Conservation (phyloP, 1,139 yeast genomes). For the Protomyces inundatus region DNA sequence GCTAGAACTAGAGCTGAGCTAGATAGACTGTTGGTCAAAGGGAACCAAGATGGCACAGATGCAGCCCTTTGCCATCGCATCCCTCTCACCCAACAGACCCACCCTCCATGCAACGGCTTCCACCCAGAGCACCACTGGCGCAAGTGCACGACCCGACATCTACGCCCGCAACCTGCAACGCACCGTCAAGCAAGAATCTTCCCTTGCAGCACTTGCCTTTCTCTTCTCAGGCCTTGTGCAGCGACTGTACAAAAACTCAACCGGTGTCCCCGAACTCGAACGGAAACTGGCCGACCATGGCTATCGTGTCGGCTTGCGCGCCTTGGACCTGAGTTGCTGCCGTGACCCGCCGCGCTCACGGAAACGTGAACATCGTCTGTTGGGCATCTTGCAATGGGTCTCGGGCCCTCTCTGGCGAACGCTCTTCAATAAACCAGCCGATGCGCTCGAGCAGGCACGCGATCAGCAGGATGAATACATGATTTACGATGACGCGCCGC, state of each 20-base stretch:
- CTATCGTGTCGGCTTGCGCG: slow-evolving; percentile 58
- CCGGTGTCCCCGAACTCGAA: slow-evolving; percentile 74
- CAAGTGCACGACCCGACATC: slow-evolving; percentile 38
- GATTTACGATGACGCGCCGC: slow-evolving; percentile 78
- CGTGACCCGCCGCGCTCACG: slow-evolving; percentile 57
- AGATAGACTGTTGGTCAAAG: too few relatives aligned
- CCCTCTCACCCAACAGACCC: background rate
- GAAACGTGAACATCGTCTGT: slow-evolving; percentile 67
- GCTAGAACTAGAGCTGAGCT: background rate
- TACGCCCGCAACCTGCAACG: slow-evolving; percentile 67
- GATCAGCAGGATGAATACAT: slow-evolving; percentile 72
- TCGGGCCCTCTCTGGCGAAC: slow-evolving; percentile 78
- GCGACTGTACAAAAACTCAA: slow-evolving; percentile 58
- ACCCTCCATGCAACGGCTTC: background rate
- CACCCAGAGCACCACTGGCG: background rate
- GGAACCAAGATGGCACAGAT: too few relatives aligned
- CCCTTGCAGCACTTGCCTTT: slow-evolving; percentile 61
- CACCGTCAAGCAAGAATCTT: slow-evolving; percentile 56
- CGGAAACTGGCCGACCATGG: slow-evolving; percentile 66
- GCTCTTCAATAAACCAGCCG: slow-evolving; percentile 76
- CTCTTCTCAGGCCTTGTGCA: slow-evolving; percentile 68
- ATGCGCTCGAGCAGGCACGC: slow-evolving; percentile 80
- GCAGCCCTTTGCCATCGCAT: background rate
- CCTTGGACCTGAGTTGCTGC: slow-evolving; percentile 54
- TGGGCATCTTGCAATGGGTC: slow-evolving; percentile 77